Percentiles rank a stretch among this genome's conserved stretches.
These are phyloP conservation scores for Botryosphaeria dothidea DNA, from an alignment of 2,329 filamentous ascomycete species.

Conservation along the genomic window DNA sequence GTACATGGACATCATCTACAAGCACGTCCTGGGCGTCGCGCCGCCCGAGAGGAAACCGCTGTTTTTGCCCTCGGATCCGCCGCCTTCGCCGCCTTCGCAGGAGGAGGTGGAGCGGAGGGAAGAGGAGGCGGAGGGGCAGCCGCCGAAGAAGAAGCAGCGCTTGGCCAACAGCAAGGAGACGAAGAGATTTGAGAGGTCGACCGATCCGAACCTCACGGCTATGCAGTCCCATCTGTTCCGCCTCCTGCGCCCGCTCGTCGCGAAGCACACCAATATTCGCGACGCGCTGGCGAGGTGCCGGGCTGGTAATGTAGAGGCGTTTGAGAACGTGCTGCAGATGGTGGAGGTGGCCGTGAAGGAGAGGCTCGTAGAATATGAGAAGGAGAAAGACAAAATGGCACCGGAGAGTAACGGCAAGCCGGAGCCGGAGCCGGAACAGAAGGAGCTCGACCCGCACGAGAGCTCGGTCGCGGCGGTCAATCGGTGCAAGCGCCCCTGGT, in stretches of 20 bases:
- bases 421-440: too few relatives aligned
- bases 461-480: constrained; percentile 69
- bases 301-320: constrained; percentile 71
- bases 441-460: constrained; percentile 45
- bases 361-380: constrained; percentile 68
- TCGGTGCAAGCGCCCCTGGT: constrained; percentile 79
- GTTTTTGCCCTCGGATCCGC: constrained; percentile 63
- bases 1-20: constrained; percentile 88
- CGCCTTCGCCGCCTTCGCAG: constrained; percentile 27
- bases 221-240: constrained; percentile 95
- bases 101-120: not conserved
- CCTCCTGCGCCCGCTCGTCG: constrained; percentile 79
- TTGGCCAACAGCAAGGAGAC: constrained; percentile 7
- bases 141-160: constrained; percentile 39
- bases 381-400: constrained; percentile 22
- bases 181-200: constrained; percentile 49
- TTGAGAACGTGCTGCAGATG: constrained; percentile 73
- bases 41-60: constrained; percentile 70
- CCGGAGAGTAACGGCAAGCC: constrained; percentile 38
- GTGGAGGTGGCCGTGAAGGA: constrained; percentile 74
- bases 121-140: constrained; percentile 28
- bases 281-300: constrained; percentile 74
- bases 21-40: constrained; percentile 67
- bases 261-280: constrained; percentile 77
- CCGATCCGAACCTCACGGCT: constrained; percentile 68